phyloP scores from a whole-genome alignment of 768 basidiomycete genomes.

The Lanmaoa pseudosensibilis region DNA sequence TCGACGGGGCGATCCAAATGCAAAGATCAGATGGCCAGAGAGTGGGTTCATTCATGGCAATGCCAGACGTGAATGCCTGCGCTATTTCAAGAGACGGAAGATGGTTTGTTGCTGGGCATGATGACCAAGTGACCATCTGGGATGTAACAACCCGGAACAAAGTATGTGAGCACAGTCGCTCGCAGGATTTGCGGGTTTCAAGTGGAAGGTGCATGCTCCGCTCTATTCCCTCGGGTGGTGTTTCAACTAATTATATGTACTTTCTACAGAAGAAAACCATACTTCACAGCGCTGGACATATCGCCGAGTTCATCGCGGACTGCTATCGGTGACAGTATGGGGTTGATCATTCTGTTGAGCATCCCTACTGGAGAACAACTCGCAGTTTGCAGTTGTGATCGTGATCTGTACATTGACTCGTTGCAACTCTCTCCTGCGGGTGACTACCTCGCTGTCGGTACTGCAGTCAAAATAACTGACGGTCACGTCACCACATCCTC shows the following conservation, averaged over 20 bases:
- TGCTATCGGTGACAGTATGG: neutral
- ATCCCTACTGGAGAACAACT: neutral
- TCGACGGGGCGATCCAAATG: neutral
- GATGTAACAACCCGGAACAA: neutral
- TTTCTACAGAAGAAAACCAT: neutral
- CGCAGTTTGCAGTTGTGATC: neutral
- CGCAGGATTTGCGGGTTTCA: neutral
- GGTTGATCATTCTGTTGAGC: neutral
- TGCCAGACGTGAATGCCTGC: neutral
- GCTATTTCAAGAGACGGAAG: neutral
- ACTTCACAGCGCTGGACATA: neutral
- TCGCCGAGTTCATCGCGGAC: neutral
- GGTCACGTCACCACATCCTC: neutral
- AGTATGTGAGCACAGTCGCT: neutral
- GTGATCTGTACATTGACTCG: neutral
- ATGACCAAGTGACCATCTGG: neutral
- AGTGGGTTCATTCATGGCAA: neutral
- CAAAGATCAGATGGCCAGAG: constrained; percentile 2
- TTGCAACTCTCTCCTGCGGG: neutral
- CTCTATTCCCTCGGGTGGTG: too few species aligned
- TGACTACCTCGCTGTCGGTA: neutral
- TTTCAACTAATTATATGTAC: neutral
- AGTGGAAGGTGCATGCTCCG: neutral
- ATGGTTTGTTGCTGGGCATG: neutral
- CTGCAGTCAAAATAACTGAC: neutral